Evolutionary conservation across 768 basidiomycete genomes (phyloP), one percentile per base, ranked within the genome.

Genomic region (Gautieria morchelliformis): DNA sequence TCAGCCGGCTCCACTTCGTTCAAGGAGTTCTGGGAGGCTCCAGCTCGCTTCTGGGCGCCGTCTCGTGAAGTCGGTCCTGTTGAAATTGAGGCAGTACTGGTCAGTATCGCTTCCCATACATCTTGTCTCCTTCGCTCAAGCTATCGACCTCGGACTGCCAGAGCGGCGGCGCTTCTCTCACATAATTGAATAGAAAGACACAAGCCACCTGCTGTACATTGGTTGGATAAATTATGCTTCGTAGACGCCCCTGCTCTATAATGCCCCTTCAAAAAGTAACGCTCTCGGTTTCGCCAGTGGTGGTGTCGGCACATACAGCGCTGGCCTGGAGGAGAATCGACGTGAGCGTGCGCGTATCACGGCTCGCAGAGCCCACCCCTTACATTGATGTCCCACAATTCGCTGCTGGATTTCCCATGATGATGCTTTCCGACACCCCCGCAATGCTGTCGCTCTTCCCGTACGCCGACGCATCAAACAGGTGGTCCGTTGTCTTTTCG

Each of bases 361-460:
- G 44, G 47, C 24, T 27, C 1, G n/a, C 22, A 33, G 27, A 33
- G 24, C 10, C 8, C 4, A n/a, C 52, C 24, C 71, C 81, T 60
- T 67, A 94, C 93, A 97, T 86, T 0, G 93, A 94, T 9, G 94
- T 97, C 27, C 94, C 94, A 65, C 93, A 94, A 65, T 84, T 88
- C 5, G 92, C 87, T 0, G 94, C 93, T 39, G 94, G 85, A 65
- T 95, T 96, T 33, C 94, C 94, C 93, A 99, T 94, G 70, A 99
- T 98, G 68, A 99, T 99, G 68, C 95, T 97, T 70, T 99, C 96
- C 19, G 96, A 98, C 6, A 99, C 95, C 52, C 96, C 96, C 32
- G 91, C 85, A 54, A 99, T 96, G 57, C 80, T 82, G 66, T 99
- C 96, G 51, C 84, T 92, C 71, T 98, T 98, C 11, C 93, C 92